Evolutionary conservation across 1,284 basidiomycete genomes (phyloP).

Genomic region (Nidula niveotomentosa): DNA sequence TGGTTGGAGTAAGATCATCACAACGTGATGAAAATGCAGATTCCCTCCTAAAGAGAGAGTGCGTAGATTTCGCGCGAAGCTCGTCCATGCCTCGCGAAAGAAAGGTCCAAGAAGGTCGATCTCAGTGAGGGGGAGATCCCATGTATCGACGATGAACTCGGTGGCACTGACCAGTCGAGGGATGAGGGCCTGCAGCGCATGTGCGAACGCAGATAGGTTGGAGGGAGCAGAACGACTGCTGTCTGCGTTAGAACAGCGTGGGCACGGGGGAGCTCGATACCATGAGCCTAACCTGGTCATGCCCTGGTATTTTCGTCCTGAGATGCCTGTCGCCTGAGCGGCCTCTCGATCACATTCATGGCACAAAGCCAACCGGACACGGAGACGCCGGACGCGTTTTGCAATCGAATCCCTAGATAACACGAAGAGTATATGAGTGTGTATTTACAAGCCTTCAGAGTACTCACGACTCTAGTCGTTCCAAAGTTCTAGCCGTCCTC

Average conservation of each 20-base stretch:
- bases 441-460: neutral
- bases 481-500: slow-evolving; percentile 19
- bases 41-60: slow-evolving; percentile 30
- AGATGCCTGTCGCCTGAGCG: too few relatives aligned
- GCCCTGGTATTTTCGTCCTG: neutral
- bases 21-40: slow-evolving; percentile 23
- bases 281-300: slow-evolving; percentile 4
- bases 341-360: too few relatives aligned
- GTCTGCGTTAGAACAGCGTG: neutral
- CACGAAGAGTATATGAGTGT: neutral
- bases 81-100: slow-evolving; percentile 31
- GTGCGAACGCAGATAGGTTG: neutral
- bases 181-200: neutral
- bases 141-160: slow-evolving; percentile 31
- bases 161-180: slow-evolving; percentile 23
- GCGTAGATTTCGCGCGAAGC: slow-evolving; percentile 31
- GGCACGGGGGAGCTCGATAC: neutral
- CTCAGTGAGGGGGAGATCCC: slow-evolving; percentile 23
- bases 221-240: neutral
- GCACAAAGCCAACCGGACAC: slow-evolving; percentile 11
- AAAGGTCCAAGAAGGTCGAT: slow-evolving; percentile 24
- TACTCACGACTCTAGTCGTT: slow-evolving; percentile 28
- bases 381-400: slow-evolving; percentile 15
- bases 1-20: slow-evolving; percentile 21
- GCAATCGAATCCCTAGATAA: slow-evolving; percentile 7